A percentile compares a stretch with the other conserved stretches of the same genome.
phyloP scores from a whole-genome alignment of 2,329 filamentous ascomycete species.

The Metarhizium guizhouense region DNA sequence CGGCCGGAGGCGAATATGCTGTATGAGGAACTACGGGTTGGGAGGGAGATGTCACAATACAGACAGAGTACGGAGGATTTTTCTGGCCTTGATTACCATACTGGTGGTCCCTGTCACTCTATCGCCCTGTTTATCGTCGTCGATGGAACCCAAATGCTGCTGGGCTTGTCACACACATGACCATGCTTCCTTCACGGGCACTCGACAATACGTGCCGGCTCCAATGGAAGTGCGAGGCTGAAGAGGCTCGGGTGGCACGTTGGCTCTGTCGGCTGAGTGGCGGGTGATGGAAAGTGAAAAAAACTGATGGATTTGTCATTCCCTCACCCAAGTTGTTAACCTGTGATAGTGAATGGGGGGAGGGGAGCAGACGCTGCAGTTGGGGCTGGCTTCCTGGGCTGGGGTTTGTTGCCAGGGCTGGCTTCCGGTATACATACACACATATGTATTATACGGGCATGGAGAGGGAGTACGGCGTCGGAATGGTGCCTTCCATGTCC shows the following conservation, averaged over 20 bases:
- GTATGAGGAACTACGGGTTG: no score
- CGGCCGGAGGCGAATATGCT: not conserved
- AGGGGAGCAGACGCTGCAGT: not conserved
- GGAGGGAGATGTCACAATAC: no score
- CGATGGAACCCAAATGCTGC: not conserved
- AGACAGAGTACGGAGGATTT: not conserved
- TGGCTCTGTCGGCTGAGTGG: not conserved
- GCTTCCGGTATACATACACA: not conserved
- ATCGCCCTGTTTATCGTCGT: no score
- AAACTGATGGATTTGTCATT: not conserved
- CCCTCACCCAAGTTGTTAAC: not conserved
- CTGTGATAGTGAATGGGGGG: not conserved
- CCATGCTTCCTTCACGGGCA: not conserved
- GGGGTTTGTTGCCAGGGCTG: not conserved
- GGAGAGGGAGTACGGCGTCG: no score
- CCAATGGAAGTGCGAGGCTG: not conserved
- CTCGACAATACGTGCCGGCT: not conserved
- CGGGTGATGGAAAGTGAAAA: not conserved
- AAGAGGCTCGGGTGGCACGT: not conserved
- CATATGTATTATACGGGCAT: not conserved
- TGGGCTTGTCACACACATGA: not conserved
- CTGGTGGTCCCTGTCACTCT: no score
- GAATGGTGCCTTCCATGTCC: not conserved
- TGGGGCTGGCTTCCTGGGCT: not conserved
- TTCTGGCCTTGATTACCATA: not conserved